Conservation (phyloP, 805 yeast genomes). For the Hanseniaspora clermontiae region DNA sequence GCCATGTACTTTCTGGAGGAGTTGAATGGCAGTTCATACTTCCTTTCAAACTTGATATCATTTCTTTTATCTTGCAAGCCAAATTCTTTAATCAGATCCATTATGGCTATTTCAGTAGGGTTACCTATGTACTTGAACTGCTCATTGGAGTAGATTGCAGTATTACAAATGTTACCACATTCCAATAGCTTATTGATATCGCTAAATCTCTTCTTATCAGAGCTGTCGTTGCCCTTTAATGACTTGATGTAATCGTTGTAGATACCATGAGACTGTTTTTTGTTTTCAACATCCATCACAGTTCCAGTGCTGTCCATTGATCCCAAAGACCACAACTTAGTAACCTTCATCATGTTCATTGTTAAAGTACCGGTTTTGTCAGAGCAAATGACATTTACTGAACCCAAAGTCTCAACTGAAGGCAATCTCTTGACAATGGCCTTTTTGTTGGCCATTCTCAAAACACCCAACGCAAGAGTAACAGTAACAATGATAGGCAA, state of each 20-base stretch:
- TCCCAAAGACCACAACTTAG: conserved; percentile 67
- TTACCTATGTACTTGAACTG: conserved; percentile 69
- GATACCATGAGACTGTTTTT: conserved; percentile 29
- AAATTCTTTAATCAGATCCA: conserved; percentile 60
- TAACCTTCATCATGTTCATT: conserved; percentile 81
- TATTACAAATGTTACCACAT: conserved; percentile 63
- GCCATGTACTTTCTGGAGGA: conserved; percentile 85
- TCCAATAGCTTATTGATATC: conserved; percentile 48
- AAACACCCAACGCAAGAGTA: conserved; percentile 87
- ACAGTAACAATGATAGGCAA: conserved; percentile 96
- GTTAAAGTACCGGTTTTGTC: conserved; percentile 89
- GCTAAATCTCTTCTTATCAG: conserved; percentile 24
- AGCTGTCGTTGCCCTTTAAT: conserved; percentile 26
- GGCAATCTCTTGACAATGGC: conserved; percentile 93
- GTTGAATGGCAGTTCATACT: conserved; percentile 70
- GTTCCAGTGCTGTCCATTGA: conserved; percentile 32
- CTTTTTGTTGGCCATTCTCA: conserved; percentile 87
- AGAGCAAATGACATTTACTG: conserved; percentile 84
- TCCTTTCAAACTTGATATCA: conserved; percentile 36
- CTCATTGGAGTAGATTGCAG: conserved; percentile 56
- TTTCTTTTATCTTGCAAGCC: conserved; percentile 60
- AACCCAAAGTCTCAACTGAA: conserved; percentile 87
- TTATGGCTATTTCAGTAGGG: conserved; percentile 86
- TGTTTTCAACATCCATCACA: conserved; percentile 34
- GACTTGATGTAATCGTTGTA: conserved; percentile 33